Percentiles rank a stretch among this genome's conserved stretches.
phyloP scores from a whole-genome alignment of 768 basidiomycete species.

The Suillus ampliporus region DNA sequence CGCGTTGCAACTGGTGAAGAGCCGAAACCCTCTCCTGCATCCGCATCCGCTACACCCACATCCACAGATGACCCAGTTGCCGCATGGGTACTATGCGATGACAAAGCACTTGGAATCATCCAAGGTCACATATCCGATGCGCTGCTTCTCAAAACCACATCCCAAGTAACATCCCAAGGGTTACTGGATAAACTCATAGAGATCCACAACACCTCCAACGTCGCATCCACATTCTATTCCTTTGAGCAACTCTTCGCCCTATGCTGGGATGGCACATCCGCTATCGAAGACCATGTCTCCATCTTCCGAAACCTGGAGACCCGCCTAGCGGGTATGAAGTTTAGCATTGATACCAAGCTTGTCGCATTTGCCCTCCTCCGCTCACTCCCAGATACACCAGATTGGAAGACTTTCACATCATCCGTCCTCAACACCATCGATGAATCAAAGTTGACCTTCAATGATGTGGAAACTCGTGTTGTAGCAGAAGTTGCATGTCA shows the following conservation, averaged over 20 bases:
- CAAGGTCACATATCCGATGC: no score
- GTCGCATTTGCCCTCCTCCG: conserved; percentile 9
- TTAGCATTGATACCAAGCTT: conserved; percentile 4
- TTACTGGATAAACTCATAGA: not conserved
- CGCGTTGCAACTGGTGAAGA: not conserved
- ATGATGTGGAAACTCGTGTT: not conserved
- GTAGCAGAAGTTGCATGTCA: not conserved
- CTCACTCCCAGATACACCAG: conserved; percentile 4
- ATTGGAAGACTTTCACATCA: conserved; percentile 7
- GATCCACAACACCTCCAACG: not conserved
- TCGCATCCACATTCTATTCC: not conserved
- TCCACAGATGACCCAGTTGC: not conserved
- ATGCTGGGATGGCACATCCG: not conserved
- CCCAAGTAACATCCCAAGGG: not conserved
- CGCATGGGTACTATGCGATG: not conserved
- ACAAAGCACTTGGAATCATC: not conserved
- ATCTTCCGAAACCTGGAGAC: not conserved
- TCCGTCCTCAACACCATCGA: conserved; percentile 7
- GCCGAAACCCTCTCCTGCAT: not conserved
- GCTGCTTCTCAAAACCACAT: no score
- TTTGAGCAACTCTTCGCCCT: not conserved
- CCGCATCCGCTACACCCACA: not conserved
- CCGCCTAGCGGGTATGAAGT: conserved; percentile 11
- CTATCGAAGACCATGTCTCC: conserved; percentile 1
- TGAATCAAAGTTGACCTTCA: conserved; percentile 4